These are phyloP conservation scores for Trapa bicornis DNA, from an alignment of 345 rosid species.

Conservation along the genomic window DNA sequence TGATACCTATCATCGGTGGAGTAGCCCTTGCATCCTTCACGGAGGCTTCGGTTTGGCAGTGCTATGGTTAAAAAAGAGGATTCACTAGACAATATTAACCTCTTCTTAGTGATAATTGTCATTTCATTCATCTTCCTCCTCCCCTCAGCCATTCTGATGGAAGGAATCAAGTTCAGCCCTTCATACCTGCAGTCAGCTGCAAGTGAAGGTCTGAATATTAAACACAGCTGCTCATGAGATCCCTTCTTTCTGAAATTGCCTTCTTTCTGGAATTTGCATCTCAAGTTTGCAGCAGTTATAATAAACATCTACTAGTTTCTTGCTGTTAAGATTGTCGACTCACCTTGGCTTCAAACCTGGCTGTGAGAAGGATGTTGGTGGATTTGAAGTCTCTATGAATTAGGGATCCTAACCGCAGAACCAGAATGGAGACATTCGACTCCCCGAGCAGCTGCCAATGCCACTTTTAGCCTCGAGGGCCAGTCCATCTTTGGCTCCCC, in stretches of 20 bases:
- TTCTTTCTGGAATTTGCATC: no score
- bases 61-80: slow-evolving; percentile 76
- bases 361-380: no score
- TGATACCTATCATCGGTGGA: slow-evolving; percentile 69
- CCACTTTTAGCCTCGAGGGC: no score
- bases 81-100: slow-evolving; percentile 70
- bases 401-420: no score
- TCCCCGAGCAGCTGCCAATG: no score
- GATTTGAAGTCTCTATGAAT: no score
- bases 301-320: no score
- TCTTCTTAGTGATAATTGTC: slow-evolving; percentile 65
- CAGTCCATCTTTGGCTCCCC: no score
- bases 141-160: slow-evolving; percentile 53
- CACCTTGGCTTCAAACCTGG: no score
- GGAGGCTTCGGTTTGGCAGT: slow-evolving; percentile 65
- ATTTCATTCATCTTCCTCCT: slow-evolving; percentile 53
- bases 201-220: slow-evolving; percentile 49
- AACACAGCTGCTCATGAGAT: slow-evolving; percentile 40
- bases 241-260: slow-evolving; percentile 61
- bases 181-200: slow-evolving; percentile 52
- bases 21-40: slow-evolving; percentile 85
- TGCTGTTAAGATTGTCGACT: no score
- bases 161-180: slow-evolving; percentile 61
- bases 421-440: no score
- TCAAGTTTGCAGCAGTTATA: no score